A percentile compares a stretch with the other conserved stretches of the same genome.
Conservation (phyloP, 805 yeast genomes). For the Myxozyma nipponensis region DNA sequence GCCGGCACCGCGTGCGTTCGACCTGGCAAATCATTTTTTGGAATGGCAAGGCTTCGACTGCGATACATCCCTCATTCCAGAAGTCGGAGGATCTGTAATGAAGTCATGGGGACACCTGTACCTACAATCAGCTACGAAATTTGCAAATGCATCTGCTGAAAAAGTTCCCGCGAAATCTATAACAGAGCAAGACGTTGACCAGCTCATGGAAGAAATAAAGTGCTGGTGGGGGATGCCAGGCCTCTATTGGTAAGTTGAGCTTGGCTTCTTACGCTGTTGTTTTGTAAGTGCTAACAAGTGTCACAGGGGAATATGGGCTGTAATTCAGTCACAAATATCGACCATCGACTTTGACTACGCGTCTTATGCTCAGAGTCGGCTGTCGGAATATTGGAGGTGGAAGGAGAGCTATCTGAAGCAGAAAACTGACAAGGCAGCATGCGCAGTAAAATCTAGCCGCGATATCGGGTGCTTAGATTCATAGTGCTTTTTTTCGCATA, state of each 20-base stretch:
- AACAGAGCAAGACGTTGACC: constrained; percentile 38
- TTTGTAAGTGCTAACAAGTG: background rate
- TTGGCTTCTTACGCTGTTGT: background rate
- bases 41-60: constrained; percentile 85
- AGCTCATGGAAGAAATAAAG: constrained; percentile 52
- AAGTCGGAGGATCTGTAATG: constrained; percentile 48
- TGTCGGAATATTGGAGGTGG: constrained; percentile 71
- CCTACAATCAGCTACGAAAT: constrained; percentile 37
- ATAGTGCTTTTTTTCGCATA: too few species aligned
- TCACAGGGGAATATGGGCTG: constrained; percentile 79
- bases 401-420: constrained; percentile 32
- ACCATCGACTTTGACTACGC: constrained; percentile 70
- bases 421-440: too few species aligned
- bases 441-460: too few species aligned
- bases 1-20: constrained; percentile 70
- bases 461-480: too few species aligned
- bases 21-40: constrained; percentile 68
- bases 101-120: constrained; percentile 59
- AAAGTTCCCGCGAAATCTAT: background rate
- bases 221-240: constrained; percentile 76
- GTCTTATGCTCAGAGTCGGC: constrained; percentile 54
- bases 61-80: constrained; percentile 55
- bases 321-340: constrained; percentile 65
- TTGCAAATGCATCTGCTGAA: constrained; percentile 6
- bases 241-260: constrained; percentile 51